Conservation (phyloP, 176 grass and related monocot species). For the Hsuehochloa calcarea region DNA sequence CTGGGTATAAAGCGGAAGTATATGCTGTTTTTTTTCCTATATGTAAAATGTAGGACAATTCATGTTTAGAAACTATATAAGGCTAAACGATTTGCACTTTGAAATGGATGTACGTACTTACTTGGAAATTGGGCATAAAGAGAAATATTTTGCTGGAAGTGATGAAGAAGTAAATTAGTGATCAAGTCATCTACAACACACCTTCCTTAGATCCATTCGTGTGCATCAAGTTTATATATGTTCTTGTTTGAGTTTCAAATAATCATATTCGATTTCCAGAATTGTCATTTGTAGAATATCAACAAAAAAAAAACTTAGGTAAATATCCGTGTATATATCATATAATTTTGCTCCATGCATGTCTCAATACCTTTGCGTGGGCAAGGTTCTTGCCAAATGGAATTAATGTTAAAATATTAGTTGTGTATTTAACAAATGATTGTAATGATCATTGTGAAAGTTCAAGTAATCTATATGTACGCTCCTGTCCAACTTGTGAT, state of each 20-base stretch:
- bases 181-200: background rate
- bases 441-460: background rate
- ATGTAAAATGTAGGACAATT: background rate
- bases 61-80: background rate
- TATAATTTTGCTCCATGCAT: background rate
- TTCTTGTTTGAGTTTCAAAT: background rate
- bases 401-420: background rate
- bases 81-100: background rate
- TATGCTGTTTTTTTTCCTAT: background rate
- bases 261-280: background rate
- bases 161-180: background rate
- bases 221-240: background rate
- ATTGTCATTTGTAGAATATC: background rate
- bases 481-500: constrained; percentile 19
- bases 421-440: background rate
- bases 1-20: background rate
- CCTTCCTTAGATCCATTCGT: background rate
- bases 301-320: background rate
- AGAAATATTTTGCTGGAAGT: background rate
- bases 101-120: background rate
- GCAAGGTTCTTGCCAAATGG: background rate
- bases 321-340: background rate
- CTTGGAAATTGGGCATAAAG: background rate
- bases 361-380: background rate
- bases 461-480: background rate